Evolutionary conservation across 331 rosid genomes (phyloP), one percentile per base, ranked within the genome.

Genomic region (Malus hybrid): DNA sequence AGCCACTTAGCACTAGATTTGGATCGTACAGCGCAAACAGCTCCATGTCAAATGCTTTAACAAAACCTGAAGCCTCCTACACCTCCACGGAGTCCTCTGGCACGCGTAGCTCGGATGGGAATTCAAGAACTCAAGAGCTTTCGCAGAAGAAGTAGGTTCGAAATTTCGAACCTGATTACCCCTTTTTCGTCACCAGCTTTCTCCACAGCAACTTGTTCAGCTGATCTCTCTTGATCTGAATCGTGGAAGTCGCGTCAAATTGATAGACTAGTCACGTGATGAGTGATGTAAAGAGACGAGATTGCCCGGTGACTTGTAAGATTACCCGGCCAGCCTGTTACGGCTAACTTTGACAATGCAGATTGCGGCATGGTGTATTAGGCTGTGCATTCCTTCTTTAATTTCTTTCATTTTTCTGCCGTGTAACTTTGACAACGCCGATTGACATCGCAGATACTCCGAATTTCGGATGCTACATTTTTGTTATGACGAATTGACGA

Each of bases 1-100:
- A 84, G 68, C 70, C 91, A 16, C 70, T 80, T 19, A 76, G 84
- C 75, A 82, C 86, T 70, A 68, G 22, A 36, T 24, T 46, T 15
- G 82, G 77, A 33, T 84, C 91, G 60, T 81, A 39, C 28, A 84
- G 93, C 79, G 77, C 84, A 63, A 77, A 62, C 68, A 87, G 87
- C 71, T 66, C 79, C 63, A 76, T 81, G n/a, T 87, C 89, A 73
- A 81, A 77, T 75, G 84, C 87, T 7, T 48, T 80, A 52, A 82
- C 77, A 57, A 89, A 85, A 84, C 77, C 75, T 64, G 90, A 79
- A 73, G 78, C 67, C 20, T 86, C 91, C 44, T 76, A 39, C 73
- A 70, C 71, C 64, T 81, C 83, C 69, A 69, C 87, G 1, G 90
- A 79, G 79, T 77, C 85, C 68, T 82, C 86, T 65, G 72, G 82